phyloP scores from a whole-genome alignment of 805 yeast genomes.

The Metschnikowia sp. region DNA sequence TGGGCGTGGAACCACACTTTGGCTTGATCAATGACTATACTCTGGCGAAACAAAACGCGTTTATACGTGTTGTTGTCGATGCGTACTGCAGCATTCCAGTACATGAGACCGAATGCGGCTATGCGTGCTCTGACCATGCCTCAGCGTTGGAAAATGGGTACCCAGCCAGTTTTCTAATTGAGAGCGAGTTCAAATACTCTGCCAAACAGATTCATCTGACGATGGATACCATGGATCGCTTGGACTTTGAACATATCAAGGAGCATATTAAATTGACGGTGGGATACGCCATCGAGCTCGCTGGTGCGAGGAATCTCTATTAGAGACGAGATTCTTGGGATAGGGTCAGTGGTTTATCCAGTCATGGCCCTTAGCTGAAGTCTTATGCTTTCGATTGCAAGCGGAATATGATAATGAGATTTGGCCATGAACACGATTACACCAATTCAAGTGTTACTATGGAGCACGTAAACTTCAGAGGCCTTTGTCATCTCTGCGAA shows the following conservation, averaged over 20 bases:
- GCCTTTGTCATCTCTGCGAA: no score
- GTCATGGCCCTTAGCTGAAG: no score
- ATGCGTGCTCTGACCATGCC: slow-evolving; percentile 92
- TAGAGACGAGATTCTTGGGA: not conserved
- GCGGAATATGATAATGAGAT: no score
- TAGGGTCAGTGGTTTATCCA: no score
- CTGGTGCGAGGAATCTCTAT: slow-evolving; percentile 17
- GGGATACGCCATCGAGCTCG: slow-evolving; percentile 69
- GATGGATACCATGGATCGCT: slow-evolving; percentile 75
- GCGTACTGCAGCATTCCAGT: slow-evolving; percentile 66
- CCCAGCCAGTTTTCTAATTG: slow-evolving; percentile 82
- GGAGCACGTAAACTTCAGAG: no score
- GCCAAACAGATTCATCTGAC: slow-evolving; percentile 74
- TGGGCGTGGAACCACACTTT: slow-evolving; percentile 57
- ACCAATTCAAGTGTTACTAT: no score
- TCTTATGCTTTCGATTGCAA: no score
- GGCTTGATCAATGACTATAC: slow-evolving; percentile 81
- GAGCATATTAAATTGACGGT: slow-evolving; percentile 78
- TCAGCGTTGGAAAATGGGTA: slow-evolving; percentile 79
- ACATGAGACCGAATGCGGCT: slow-evolving; percentile 78
- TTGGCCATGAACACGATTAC: no score
- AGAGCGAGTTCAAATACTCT: slow-evolving; percentile 61
- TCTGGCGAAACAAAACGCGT: slow-evolving; percentile 50
- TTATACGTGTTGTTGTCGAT: slow-evolving; percentile 58
- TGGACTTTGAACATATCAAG: slow-evolving; percentile 72